Conservation (phyloP, 192 early-diverging fungal genomes). For the Podila verticillata region DNA sequence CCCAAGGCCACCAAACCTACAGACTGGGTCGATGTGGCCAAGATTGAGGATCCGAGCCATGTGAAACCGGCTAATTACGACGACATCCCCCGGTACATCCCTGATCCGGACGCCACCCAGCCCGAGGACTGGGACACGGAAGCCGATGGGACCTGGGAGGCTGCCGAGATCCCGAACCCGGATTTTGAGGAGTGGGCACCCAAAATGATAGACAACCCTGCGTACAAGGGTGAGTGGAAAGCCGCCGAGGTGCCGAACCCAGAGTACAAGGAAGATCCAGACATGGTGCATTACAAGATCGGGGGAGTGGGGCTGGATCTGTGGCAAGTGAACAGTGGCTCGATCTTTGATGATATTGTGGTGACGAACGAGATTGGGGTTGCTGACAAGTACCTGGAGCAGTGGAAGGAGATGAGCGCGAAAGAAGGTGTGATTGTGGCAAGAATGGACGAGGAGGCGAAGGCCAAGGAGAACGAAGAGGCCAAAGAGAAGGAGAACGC, state of each 20-base stretch:
- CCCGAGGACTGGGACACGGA: conserved; percentile 94
- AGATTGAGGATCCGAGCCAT: conserved; percentile 83
- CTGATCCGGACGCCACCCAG: conserved; percentile 81
- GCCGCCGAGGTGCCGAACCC: conserved; percentile 92
- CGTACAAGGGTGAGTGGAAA: conserved; percentile 94
- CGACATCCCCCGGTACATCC: conserved; percentile 76
- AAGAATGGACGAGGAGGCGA: conserved; percentile 15
- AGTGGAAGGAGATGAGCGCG: conserved; percentile 22
- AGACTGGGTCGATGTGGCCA: conserved; percentile 88
- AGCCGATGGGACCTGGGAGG: conserved; percentile 96
- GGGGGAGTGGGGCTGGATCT: conserved; percentile 91
- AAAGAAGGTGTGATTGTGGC: conserved; percentile 26
- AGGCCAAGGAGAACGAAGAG: conserved; percentile 1
- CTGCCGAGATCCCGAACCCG: conserved; percentile 88
- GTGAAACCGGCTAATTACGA: conserved; percentile 86
- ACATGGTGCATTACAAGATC: conserved; percentile 87
- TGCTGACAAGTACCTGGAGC: conserved; percentile 66
- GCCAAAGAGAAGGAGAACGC: conserved; percentile 70
- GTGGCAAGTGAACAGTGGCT: conserved; percentile 94
- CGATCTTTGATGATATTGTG: conserved; percentile 95
- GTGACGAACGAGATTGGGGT: conserved; percentile 84
- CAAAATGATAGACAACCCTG: conserved; percentile 88
- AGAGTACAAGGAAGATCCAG: conserved; percentile 87
- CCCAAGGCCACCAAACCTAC: conserved; percentile 86
- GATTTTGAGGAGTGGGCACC: conserved; percentile 86